Percentiles rank a stretch among this genome's conserved stretches.
These are phyloP conservation scores for Wickerhamiella azymoides DNA, from an alignment of 805 yeast genomes.

Conservation along the genomic window DNA sequence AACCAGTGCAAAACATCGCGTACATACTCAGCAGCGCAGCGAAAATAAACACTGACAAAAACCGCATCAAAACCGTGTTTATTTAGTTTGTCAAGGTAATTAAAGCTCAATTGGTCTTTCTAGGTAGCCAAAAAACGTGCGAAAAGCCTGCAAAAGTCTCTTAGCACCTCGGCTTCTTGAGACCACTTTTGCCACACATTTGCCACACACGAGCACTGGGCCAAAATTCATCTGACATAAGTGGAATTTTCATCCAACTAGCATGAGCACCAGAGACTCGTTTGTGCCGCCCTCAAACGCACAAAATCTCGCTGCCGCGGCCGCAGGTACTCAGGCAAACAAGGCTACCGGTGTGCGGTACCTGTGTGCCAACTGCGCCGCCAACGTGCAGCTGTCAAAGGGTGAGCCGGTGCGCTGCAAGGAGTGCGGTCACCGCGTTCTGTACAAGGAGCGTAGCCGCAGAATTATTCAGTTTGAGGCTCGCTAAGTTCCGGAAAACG, in stretches of 20 bases:
- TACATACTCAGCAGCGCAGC: no score
- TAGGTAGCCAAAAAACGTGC: no score
- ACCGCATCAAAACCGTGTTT: no score
- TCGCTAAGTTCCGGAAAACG: slow-evolving; percentile 29
- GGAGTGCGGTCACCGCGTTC: slow-evolving; percentile 96
- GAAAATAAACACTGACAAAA: no score
- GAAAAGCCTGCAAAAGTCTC: no score
- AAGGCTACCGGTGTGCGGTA: slow-evolving; percentile 79
- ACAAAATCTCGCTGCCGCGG: slow-evolving; percentile 43
- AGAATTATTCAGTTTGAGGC: slow-evolving; percentile 86
- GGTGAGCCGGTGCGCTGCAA: slow-evolving; percentile 96
- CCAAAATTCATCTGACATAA: background rate
- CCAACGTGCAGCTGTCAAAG: slow-evolving; percentile 72
- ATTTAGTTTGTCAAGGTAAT: no score
- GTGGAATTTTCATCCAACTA: background rate
- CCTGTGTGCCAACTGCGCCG: slow-evolving; percentile 93
- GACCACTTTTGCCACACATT: background rate
- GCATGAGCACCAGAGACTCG: slow-evolving; percentile 22
- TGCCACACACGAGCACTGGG: background rate
- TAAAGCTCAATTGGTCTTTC: no score
- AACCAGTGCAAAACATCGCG: no score
- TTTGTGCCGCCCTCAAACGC: slow-evolving; percentile 26
- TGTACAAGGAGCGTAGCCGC: slow-evolving; percentile 93
- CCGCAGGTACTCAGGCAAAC: slow-evolving; percentile 57
- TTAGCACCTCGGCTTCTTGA: background rate